Evolutionary conservation across 2,329 filamentous ascomycete genomes (phyloP).

Genomic region (Pseudogymnoascus sp.): DNA sequence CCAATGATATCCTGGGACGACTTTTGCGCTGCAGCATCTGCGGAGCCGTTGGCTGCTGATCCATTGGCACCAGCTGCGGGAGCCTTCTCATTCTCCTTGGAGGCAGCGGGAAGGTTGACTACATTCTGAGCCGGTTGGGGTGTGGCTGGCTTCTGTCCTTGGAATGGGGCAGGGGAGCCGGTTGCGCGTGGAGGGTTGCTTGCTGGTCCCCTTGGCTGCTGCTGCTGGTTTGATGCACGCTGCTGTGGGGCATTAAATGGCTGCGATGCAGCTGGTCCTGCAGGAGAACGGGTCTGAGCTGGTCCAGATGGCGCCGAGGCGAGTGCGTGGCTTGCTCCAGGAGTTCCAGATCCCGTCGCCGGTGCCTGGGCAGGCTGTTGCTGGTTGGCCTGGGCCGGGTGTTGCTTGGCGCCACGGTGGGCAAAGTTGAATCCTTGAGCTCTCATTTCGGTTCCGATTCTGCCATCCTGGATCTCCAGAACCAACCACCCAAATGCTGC

Average conservation of each 20-base stretch:
- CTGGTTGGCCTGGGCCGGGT: slow-evolving; percentile 31
- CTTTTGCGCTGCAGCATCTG: slow-evolving; percentile 49
- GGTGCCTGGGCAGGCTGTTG: slow-evolving; percentile 28
- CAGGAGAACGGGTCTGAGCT: slow-evolving; percentile 21
- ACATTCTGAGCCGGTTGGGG: slow-evolving; percentile 33
- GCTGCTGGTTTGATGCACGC: slow-evolving; percentile 21
- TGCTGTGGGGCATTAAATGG: slow-evolving; percentile 22
- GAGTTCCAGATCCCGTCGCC: slow-evolving; percentile 28
- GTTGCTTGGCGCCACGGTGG: slow-evolving; percentile 80
- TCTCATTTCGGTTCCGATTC: slow-evolving; percentile 97
- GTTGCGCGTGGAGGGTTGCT: slow-evolving; percentile 22
- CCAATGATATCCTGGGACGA: slow-evolving; percentile 66
- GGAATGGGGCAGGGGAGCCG: slow-evolving; percentile 25
- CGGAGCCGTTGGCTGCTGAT: slow-evolving; percentile 37
- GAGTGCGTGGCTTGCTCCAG: slow-evolving; percentile 26
- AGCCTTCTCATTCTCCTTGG: slow-evolving; percentile 52
- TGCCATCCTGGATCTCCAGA: slow-evolving; percentile 86
- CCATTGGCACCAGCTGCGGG: slow-evolving; percentile 40
- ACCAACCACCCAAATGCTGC: slow-evolving; percentile 95
- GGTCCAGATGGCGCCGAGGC: slow-evolving; percentile 26
- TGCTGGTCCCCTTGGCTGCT: slow-evolving; percentile 24
- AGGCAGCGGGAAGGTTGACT: slow-evolving; percentile 30
- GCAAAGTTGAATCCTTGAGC: slow-evolving; percentile 99
- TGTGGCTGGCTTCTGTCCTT: slow-evolving; percentile 37
- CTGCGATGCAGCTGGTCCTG: slow-evolving; percentile 20